Conservation (phyloP, 768 basidiomycete genomes). For the Trametes maxima region DNA sequence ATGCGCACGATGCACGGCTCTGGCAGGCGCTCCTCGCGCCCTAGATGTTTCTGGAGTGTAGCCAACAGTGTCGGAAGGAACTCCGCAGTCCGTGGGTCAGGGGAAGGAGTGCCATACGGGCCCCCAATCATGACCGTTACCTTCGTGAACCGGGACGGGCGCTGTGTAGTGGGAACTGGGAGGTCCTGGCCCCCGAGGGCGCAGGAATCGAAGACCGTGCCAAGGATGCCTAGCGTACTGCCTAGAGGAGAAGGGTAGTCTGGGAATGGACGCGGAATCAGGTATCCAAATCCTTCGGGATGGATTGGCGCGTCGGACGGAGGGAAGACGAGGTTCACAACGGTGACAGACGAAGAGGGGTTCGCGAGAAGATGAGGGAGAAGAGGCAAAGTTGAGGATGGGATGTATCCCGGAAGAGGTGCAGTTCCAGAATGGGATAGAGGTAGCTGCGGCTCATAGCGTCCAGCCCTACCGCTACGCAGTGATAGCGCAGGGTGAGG, state of each 20-base stretch:
- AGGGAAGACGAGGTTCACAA: constrained; percentile 86
- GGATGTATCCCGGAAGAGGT: neutral
- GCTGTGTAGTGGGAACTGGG: constrained; percentile 24
- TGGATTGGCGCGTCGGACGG: constrained; percentile 52
- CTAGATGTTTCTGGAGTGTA: constrained; percentile 29
- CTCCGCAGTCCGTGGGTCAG: constrained; percentile 47
- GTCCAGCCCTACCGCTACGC: neutral
- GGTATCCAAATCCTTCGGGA: constrained; percentile 91
- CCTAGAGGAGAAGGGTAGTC: constrained; percentile 44
- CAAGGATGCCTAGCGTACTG: constrained; percentile 57
- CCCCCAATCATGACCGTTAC: constrained; percentile 92
- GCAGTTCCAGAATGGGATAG: neutral
- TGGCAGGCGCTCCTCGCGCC: constrained; percentile 39
- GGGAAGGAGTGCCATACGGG: constrained; percentile 46
- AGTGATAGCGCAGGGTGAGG: constrained; percentile 3
- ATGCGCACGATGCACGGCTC: constrained; percentile 56
- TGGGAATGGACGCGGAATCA: constrained; percentile 75
- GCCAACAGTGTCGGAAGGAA: constrained; percentile 33
- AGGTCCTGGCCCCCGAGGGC: constrained; percentile 64
- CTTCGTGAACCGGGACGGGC: constrained; percentile 55
- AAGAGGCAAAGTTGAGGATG: constrained; percentile 11
- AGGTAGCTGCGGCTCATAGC: neutral
- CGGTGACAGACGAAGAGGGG: constrained; percentile 78
- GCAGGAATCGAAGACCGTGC: constrained; percentile 89
- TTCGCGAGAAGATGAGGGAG: constrained; percentile 74